Percentiles rank a stretch among this genome's conserved stretches.
These are phyloP conservation scores for Canariomyces notabilis DNA, from an alignment of 2,329 filamentous ascomycete genomes.

Conservation along the genomic window DNA sequence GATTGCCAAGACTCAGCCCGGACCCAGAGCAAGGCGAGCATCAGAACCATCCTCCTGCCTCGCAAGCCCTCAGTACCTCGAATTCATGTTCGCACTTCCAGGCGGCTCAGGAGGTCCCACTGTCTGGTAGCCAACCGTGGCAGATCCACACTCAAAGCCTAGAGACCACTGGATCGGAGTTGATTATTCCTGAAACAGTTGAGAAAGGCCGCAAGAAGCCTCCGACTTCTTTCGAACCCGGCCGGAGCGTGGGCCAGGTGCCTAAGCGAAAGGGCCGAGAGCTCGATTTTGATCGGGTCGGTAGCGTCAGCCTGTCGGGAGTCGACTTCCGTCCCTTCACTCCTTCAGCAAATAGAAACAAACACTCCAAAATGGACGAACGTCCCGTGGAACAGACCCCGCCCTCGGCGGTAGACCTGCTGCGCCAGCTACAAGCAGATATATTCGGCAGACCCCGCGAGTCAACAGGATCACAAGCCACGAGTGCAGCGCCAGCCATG, in stretches of 20 bases:
- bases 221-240: background rate
- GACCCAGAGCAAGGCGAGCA: background rate
- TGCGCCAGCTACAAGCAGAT: conserved; percentile 9
- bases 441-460: conserved; percentile 6
- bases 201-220: conserved; percentile 1
- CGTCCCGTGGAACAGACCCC: background rate
- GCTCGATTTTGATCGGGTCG: background rate
- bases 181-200: conserved; percentile 11
- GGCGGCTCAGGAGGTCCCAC: conserved; percentile 14
- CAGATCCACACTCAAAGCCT: conserved; percentile 14
- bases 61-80: background rate
- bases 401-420: conserved; percentile 16
- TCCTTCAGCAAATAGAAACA: background rate
- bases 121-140: conserved; percentile 2
- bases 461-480: background rate
- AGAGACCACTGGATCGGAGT: background rate
- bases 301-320: background rate
- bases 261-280: background rate
- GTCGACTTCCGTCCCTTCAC: background rate
- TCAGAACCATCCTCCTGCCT: background rate
- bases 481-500: background rate
- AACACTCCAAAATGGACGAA: conserved; percentile 5
- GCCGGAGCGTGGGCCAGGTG: conserved; percentile 1
- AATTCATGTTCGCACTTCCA: conserved; percentile 7
- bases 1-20: background rate